A percentile compares a stretch with the other conserved stretches of the same genome.
phyloP scores from a whole-genome alignment of 768 basidiomycete species.

The Leccinum arenicola region DNA sequence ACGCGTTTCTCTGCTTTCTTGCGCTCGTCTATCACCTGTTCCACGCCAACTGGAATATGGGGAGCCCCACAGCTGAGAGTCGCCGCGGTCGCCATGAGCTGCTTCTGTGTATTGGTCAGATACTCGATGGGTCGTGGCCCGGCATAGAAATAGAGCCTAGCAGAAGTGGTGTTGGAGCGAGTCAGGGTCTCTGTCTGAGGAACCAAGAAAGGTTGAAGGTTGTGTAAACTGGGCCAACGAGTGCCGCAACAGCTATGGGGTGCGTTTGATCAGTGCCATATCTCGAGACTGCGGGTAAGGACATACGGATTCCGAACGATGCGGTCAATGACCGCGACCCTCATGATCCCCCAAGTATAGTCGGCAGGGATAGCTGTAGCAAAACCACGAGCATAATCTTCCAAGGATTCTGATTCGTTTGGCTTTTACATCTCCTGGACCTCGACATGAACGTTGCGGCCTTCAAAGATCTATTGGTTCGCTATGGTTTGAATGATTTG shows the following conservation, averaged over 20 bases:
- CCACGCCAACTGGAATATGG: conserved; percentile 66
- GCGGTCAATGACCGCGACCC: conserved; percentile 81
- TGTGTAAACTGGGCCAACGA: conserved; percentile 74
- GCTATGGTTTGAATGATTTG: conserved; percentile 56
- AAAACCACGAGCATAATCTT: conserved; percentile 48
- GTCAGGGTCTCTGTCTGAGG: conserved; percentile 67
- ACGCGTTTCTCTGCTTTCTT: conserved; percentile 65
- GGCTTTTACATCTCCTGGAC: conserved; percentile 60
- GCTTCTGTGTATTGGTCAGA: conserved; percentile 54
- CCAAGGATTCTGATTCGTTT: conserved; percentile 32
- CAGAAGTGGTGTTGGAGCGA: conserved; percentile 58
- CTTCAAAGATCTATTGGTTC: conserved; percentile 69
- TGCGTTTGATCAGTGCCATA: background rate
- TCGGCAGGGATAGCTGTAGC: conserved; percentile 62
- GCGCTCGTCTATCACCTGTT: conserved; percentile 63
- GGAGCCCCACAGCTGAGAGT: conserved; percentile 66
- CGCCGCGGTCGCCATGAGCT: conserved; percentile 54
- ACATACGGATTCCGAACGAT: conserved; percentile 78
- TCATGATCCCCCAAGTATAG: conserved; percentile 71
- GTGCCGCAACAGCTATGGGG: conserved; percentile 71
- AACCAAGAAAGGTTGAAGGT: conserved; percentile 63
- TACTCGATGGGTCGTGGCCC: conserved; percentile 73
- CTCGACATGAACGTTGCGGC: conserved; percentile 66
- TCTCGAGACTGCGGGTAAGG: conserved; percentile 6
- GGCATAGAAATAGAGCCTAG: conserved; percentile 78